A percentile compares a stretch with the other conserved stretches of the same genome.
phyloP scores from a whole-genome alignment of 495 filamentous ascomycete species.

The Podospora pseudocomata region DNA sequence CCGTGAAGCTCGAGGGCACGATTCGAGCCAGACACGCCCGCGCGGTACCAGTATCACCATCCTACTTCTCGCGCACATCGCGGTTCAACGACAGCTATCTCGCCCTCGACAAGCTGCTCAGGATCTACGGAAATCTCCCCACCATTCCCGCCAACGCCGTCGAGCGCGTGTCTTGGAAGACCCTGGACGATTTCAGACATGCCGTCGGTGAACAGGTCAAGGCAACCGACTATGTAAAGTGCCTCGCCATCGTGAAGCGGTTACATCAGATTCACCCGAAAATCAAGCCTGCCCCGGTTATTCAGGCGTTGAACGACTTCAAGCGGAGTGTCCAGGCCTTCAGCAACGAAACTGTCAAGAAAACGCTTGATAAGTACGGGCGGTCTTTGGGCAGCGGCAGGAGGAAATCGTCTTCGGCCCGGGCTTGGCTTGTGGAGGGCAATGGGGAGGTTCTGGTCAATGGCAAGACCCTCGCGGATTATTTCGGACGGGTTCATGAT shows the following conservation, averaged over 20 bases:
- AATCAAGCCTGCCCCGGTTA: constrained; percentile 67
- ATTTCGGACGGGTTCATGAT: constrained; percentile 86
- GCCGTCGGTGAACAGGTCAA: constrained; percentile 73
- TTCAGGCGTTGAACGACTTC: constrained; percentile 60
- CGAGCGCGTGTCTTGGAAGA: constrained; percentile 81
- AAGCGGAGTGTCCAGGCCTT: constrained; percentile 71
- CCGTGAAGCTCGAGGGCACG: constrained; percentile 1
- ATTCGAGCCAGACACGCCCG: constrained; percentile 47
- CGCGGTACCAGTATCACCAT: constrained; percentile 76
- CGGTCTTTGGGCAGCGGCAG: constrained; percentile 72
- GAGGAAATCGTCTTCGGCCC: constrained; percentile 80
- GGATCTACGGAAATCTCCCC: constrained; percentile 68
- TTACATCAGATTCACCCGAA: constrained; percentile 83
- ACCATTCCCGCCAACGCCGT: constrained; percentile 58
- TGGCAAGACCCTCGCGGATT: constrained; percentile 70
- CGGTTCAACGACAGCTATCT: constrained; percentile 84
- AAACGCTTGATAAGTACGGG: constrained; percentile 66
- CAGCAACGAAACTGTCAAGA: constrained; percentile 53
- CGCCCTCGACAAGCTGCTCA: constrained; percentile 62
- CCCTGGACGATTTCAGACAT: constrained; percentile 68
- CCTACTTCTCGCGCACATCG: constrained; percentile 87
- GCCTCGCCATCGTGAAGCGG: constrained; percentile 69
- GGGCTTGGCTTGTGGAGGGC: constrained; percentile 84
- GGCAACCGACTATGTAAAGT: constrained; percentile 70
- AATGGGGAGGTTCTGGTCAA: constrained; percentile 87